phyloP scores from a whole-genome alignment of 495 filamentous ascomycete species.

The Penicillium antarcticum region DNA sequence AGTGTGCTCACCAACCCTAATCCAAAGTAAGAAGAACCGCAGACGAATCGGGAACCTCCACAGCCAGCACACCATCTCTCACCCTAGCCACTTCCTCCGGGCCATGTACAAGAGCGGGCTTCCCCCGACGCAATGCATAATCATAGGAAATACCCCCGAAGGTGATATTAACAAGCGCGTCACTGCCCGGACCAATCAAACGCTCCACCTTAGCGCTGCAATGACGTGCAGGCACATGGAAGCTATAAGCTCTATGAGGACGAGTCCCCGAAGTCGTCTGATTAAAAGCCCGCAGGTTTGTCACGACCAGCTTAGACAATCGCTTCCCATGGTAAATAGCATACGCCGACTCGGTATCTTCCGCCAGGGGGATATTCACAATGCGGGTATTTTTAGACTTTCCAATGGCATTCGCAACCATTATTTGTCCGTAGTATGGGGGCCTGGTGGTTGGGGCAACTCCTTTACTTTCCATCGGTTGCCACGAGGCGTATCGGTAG shows the following conservation, averaged over 20 bases:
- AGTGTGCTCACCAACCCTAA: not conserved
- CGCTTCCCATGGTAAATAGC: slow-evolving; percentile 4
- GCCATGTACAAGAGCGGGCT: slow-evolving; percentile 5
- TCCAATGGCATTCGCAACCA: slow-evolving; percentile 11
- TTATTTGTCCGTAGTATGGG: slow-evolving; percentile 19
- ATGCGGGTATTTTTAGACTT: not conserved
- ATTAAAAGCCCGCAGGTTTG: slow-evolving; percentile 10
- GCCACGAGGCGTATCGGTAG: slow-evolving; percentile 21
- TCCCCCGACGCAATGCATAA: slow-evolving; percentile 6
- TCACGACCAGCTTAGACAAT: slow-evolving; percentile 6
- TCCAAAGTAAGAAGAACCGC: slow-evolving; percentile 9
- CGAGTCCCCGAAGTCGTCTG: not conserved
- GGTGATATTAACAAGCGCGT: slow-evolving; percentile 3
- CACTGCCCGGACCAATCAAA: slow-evolving; percentile 12
- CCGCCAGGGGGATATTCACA: slow-evolving; percentile 10
- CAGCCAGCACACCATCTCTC: not conserved
- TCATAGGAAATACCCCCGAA: slow-evolving; percentile 17
- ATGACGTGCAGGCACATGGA: slow-evolving; percentile 4
- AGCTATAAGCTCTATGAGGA: slow-evolving; percentile 7
- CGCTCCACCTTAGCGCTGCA: slow-evolving; percentile 4
- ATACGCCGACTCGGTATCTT: slow-evolving; percentile 15
- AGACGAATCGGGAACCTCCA: slow-evolving; percentile 10
- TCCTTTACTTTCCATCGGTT: slow-evolving; percentile 13
- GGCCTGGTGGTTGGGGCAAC: slow-evolving; percentile 6
- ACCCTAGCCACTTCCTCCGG: not conserved